Percentiles rank a stretch among this genome's conserved stretches.
Conservation (phyloP, 306 rosid genomes). For the Trichosanthes truncata region DNA sequence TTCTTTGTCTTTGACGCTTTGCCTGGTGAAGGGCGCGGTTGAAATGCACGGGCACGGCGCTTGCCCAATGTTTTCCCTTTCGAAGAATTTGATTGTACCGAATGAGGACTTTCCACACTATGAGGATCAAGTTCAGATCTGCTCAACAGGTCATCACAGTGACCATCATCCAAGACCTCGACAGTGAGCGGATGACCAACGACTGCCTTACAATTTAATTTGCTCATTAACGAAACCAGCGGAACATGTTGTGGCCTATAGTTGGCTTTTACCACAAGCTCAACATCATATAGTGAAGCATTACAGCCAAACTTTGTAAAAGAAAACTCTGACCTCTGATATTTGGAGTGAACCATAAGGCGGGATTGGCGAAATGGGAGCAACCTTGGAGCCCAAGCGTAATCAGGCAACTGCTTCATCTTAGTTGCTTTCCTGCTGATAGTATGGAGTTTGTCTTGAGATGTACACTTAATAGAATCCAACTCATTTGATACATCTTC, state of each 20-base stretch:
- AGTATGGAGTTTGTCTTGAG: conserved; percentile 6
- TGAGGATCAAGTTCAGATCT: conserved; percentile 23
- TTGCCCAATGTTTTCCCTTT: conserved; percentile 31
- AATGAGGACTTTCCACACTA: conserved; percentile 18
- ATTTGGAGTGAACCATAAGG: conserved; percentile 57
- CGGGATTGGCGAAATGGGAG: conserved; percentile 89
- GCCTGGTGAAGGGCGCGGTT: conserved; percentile 10
- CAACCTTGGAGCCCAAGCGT: conserved; percentile 44
- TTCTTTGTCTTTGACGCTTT: conserved; percentile 53
- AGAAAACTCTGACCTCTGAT: conserved; percentile 43
- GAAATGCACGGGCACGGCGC: conserved; percentile 13
- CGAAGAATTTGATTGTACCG: conserved; percentile 20
- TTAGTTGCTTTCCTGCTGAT: conserved; percentile 17
- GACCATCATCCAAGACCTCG: conserved; percentile 58
- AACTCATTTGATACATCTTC: conserved; percentile 14
- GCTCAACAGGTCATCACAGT: conserved; percentile 33
- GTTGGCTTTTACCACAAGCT: conserved; percentile 66
- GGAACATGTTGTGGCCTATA: conserved; percentile 82
- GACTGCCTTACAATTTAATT: conserved; percentile 74
- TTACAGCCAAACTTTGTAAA: conserved; percentile 32
- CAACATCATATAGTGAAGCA: conserved; percentile 50
- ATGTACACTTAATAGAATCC: conserved; percentile 28
- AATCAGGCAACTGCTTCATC: conserved; percentile 44
- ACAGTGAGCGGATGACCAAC: conserved; percentile 83
- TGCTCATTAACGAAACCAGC: conserved; percentile 84